Evolutionary conservation across 2,329 filamentous ascomycete genomes (phyloP), one percentile per base, ranked within the genome.

Genomic region (Aspergillus brunneoviolaceus): DNA sequence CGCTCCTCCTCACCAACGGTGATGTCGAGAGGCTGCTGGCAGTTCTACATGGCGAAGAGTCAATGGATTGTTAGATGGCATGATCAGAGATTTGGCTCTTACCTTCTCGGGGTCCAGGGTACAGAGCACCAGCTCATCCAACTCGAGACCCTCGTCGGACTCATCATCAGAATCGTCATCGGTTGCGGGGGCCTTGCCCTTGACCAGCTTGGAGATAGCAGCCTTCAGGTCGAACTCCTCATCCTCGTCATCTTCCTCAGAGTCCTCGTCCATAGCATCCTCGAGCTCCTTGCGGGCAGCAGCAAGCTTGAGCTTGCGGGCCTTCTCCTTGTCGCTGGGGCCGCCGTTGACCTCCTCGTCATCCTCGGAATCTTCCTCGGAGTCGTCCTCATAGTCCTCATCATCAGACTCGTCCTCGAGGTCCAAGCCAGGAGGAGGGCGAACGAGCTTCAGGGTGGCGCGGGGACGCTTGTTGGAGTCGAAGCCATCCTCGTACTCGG

Each of bases 11-110:
- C 90, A 70, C 86, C 87, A 74, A 99, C 87, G 65, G 91, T 95
- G 77, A 99, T 91, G 79, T 99, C 92, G 61, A 99, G 87, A 51
- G 95, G 81, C 80, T 99, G 96, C 81, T 99, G 95, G 85, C 89
- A 96, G 82, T 91, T 87, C 95, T 98, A 71, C 50, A 21, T 48
- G 49, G 48, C 51, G n/a, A 58, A 21, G 1, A 7, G 50, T 65
- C 42, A 65, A 50, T 50, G 58, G 39, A 62, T 58, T 58, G 23
- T 16, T 25, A 19, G 14, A 47, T 49, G 51, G 52, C 3, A 29
- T 29, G 27, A 35, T 47, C 23, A 35, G 51, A 19, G 11, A 23
- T 49, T 9, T 45, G 3, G 31, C 59, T 74, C 85, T 76, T 88
- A 97, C 95, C 82, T 89, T 91, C 78, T 92, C 87, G 33, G 93